Base-by-base conservation (phyloP, 768 basidiomycete species). In the Suillus bovinus region DNA sequence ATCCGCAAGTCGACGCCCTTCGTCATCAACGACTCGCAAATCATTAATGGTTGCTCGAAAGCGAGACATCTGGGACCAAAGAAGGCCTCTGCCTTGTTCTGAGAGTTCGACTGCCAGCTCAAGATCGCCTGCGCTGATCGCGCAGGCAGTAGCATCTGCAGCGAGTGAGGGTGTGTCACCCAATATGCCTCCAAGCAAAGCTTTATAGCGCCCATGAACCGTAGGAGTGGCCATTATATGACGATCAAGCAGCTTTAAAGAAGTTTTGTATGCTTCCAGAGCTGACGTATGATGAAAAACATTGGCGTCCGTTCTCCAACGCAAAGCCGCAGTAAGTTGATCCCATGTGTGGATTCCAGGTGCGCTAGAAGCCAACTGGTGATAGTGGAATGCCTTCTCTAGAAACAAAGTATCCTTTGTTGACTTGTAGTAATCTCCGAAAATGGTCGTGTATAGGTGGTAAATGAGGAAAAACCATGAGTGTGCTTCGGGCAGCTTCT, bases 41-140 rank as follows among this genome's bases (percentile, higher is more conserved):
- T 31, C 62, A 3, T 76, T 72, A 4, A 76, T 61, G 4, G 74
- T 66, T 8, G 68, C 70, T 22, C 67, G 69, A 39, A 63, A 70
- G 31, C 71, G 70, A 1, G 67, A 62, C 60, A 76, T 36, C 13
- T 73, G 69, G 1, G 74, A 68, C 74, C 74, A 75, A 33, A 76
- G 31, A 3, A 76, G 38, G 3, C 70, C 68, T 6, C 73, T 67
- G 2, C 74, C 73, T 34, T 76, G 72, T 52, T 74, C 74, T 5
- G 78, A 70, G 67, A 78, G 74, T 53, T 79, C 76, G 9, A 79
- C 63, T 44, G 71, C 74, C 31, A 66, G 59, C 24, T 60, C 62
- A 29, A 70, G 42, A 41, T 70, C 52, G 2, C 66, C 68, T 20
- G 27, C 59, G 0, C n/a, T 27, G 36, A 73, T 68, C 1, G 74